Conservation (phyloP, 768 basidiomycete genomes). For the Imleria badia region DNA sequence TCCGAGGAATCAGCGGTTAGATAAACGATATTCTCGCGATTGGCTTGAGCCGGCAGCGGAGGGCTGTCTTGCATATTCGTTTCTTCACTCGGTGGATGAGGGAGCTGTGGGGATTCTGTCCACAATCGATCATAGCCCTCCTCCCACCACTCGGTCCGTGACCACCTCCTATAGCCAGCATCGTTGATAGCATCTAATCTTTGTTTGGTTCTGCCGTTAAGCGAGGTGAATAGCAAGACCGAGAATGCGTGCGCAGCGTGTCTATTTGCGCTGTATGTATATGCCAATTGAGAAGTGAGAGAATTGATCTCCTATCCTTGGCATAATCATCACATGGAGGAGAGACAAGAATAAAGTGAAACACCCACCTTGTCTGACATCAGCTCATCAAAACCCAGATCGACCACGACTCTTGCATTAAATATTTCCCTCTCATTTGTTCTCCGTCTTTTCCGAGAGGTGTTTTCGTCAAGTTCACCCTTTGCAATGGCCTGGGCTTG, state of each 20-base stretch:
- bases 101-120: slow-evolving; percentile 31
- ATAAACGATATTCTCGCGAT: slow-evolving; percentile 70
- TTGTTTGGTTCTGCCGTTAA: slow-evolving; percentile 66
- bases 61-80: neutral
- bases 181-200: slow-evolving; percentile 66
- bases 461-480: slow-evolving; percentile 45
- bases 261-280: slow-evolving; percentile 87
- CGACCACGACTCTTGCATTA: slow-evolving; percentile 72
- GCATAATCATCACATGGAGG: slow-evolving; percentile 10
- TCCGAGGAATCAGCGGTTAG: slow-evolving; percentile 92
- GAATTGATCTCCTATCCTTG: slow-evolving; percentile 80
- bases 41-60: slow-evolving; percentile 9
- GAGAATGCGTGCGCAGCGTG: slow-evolving; percentile 65
- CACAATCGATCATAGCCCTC: slow-evolving; percentile 73
- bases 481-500: slow-evolving; percentile 48
- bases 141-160: slow-evolving; percentile 79
- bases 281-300: slow-evolving; percentile 86
- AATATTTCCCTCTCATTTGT: slow-evolving; percentile 39
- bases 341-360: slow-evolving; percentile 13
- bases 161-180: slow-evolving; percentile 77
- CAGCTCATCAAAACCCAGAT: slow-evolving; percentile 88
- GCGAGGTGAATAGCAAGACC: slow-evolving; percentile 75
- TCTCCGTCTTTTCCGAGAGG: slow-evolving; percentile 18
- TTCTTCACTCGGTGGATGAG: slow-evolving; percentile 1
- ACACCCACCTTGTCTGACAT: slow-evolving; percentile 88